phyloP scores from a whole-genome alignment of 1,139 yeast genomes.

The Lodderomyces jiufengensis region DNA sequence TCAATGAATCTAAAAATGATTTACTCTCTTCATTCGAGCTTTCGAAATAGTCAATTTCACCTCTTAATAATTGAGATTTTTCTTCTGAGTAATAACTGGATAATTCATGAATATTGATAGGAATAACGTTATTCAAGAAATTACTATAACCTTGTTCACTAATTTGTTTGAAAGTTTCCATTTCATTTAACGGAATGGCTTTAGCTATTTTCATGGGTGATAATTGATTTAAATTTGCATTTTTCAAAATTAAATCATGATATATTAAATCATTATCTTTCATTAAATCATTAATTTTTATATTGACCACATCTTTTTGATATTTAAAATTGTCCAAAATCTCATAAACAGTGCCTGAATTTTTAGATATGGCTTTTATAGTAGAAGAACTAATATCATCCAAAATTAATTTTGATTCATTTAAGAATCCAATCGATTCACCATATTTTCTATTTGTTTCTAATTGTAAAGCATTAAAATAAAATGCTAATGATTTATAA shows the following conservation, averaged over 20 bases:
- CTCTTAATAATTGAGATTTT: conserved; percentile 72
- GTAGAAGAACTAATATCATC: conserved; percentile 24
- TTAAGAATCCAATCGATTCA: conserved; percentile 67
- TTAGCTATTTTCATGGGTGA: conserved; percentile 78
- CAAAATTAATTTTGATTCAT: conserved; percentile 44
- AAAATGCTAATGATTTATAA: conserved; percentile 43
- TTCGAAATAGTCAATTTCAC: conserved; percentile 70
- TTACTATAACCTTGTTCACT: conserved; percentile 55
- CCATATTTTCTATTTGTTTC: conserved; percentile 62
- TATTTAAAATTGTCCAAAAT: conserved; percentile 41
- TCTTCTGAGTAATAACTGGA: conserved; percentile 87
- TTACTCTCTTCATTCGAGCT: conserved; percentile 75
- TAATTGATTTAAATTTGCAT: conserved; percentile 53
- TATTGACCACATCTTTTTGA: conserved; percentile 43
- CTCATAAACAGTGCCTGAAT: conserved; percentile 30
- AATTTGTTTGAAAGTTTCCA: conserved; percentile 31
- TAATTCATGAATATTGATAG: conserved; percentile 82
- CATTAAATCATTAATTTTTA: conserved; percentile 47
- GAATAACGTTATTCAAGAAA: conserved; percentile 76
- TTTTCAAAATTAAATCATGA: conserved; percentile 69
- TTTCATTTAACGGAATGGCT: conserved; percentile 48
- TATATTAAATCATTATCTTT: conserved; percentile 90
- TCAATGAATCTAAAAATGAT: conserved; percentile 76
- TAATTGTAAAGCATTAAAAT: conserved; percentile 49
- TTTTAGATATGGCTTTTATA: conserved; percentile 27